Evolutionary conservation across 2,329 filamentous ascomycete species (phyloP).

Genomic region (Lasiodiplodia sp.): DNA sequence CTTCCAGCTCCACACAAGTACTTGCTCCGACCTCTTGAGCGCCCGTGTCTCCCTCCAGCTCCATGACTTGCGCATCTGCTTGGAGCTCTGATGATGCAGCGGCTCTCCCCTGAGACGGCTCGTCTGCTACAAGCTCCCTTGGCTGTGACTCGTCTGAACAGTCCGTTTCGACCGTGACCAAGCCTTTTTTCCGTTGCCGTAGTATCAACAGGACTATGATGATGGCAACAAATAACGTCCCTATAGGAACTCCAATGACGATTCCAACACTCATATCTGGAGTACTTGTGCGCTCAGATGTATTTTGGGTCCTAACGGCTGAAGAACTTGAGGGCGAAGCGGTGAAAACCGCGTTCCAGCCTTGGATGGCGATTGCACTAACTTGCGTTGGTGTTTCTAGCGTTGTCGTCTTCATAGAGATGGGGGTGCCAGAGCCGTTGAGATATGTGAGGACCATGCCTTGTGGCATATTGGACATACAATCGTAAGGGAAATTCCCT

Average conservation of each 20-base stretch:
- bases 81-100: not conserved
- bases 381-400: not conserved
- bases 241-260: not conserved
- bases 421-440: no score
- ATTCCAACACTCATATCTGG: not conserved
- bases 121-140: not conserved
- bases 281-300: not conserved
- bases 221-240: not conserved
- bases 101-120: not conserved
- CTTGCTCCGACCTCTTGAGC: not conserved
- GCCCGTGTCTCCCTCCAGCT: not conserved
- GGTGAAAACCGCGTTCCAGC: not conserved
- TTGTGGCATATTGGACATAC: not conserved
- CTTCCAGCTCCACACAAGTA: not conserved
- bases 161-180: not conserved
- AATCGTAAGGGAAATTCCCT: not conserved
- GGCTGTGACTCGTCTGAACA: not conserved
- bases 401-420: not conserved
- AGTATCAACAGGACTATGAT: not conserved
- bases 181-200: not conserved
- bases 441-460: not conserved
- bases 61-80: not conserved
- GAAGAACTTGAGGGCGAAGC: not conserved
- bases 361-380: not conserved
- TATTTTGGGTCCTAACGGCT: not conserved